phyloP scores from a whole-genome alignment of 306 rosid species.

The Gynostemma pentaphyllum region DNA sequence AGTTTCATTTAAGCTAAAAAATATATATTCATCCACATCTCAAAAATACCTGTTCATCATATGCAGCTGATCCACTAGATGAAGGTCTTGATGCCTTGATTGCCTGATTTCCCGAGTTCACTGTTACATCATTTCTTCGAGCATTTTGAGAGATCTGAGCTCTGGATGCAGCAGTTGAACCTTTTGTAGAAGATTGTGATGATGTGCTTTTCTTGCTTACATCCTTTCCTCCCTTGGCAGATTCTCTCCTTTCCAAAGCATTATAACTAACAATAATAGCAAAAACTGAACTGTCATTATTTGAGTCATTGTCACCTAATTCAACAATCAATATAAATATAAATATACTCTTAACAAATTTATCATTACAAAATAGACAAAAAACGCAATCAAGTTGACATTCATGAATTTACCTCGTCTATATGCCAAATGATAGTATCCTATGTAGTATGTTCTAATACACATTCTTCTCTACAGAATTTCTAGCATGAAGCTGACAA shows the following conservation, averaged over 20 bases:
- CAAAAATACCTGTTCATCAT: constrained; percentile 64
- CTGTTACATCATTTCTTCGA: constrained; percentile 55
- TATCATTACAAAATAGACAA: not conserved
- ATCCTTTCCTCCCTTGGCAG: constrained; percentile 80
- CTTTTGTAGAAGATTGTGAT: constrained; percentile 53
- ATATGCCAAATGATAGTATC: not conserved
- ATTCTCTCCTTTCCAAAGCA: constrained; percentile 79
- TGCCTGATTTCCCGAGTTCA: constrained; percentile 34
- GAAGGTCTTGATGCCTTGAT: constrained; percentile 34
- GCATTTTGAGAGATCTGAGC: constrained; percentile 49
- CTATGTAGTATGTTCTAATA: not conserved
- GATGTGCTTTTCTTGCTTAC: constrained; percentile 44
- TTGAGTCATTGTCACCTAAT: not conserved
- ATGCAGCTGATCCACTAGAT: constrained; percentile 33
- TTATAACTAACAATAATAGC: constrained; percentile 41
- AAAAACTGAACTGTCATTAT: not conserved
- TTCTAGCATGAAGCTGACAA: too few relatives aligned
- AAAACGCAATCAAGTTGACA: not conserved
- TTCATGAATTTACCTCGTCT: not conserved
- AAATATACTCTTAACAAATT: not conserved
- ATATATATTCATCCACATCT: not conserved
- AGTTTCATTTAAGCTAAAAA: not conserved
- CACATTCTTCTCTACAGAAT: not conserved
- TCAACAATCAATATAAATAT: not conserved
- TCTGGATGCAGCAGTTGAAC: constrained; percentile 34